These are phyloP conservation scores for Filosporella fistucella DNA, from an alignment of 495 filamentous ascomycete genomes.

Conservation along the genomic window DNA sequence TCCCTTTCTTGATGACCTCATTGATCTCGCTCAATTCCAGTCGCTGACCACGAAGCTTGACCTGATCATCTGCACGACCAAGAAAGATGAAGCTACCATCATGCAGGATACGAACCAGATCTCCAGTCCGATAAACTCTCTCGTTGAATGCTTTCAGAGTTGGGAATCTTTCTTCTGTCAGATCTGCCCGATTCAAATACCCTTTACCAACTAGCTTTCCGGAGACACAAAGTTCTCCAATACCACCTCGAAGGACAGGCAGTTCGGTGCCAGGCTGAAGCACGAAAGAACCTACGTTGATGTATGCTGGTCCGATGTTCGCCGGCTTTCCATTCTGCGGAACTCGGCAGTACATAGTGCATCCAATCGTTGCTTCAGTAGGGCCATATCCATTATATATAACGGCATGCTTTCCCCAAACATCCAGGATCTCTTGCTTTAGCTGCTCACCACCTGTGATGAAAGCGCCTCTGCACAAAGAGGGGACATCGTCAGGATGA, in stretches of 20 bases:
- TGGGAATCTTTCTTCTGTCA: constrained; percentile 62
- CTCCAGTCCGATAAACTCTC: constrained; percentile 72
- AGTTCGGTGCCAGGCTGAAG: constrained; percentile 61
- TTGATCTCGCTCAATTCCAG: constrained; percentile 78
- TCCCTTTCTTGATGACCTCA: constrained; percentile 50
- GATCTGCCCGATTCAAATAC: constrained; percentile 72
- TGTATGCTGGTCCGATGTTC: constrained; percentile 82
- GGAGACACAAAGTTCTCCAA: constrained; percentile 84
- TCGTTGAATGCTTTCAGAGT: constrained; percentile 41
- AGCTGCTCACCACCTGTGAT: constrained; percentile 72
- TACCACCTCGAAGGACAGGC: constrained; percentile 69
- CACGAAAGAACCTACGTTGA: constrained; percentile 78
- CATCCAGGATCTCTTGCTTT: constrained; percentile 67
- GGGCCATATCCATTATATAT: constrained; percentile 83
- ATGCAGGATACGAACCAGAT: constrained; percentile 67
- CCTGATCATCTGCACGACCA: constrained; percentile 73
- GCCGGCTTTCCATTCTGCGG: constrained; percentile 65
- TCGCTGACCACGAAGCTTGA: constrained; percentile 75
- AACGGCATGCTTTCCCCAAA: constrained; percentile 56
- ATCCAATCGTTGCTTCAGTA: constrained; percentile 87
- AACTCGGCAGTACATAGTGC: constrained; percentile 73
- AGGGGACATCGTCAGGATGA: constrained; percentile 63
- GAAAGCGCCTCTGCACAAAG: constrained; percentile 64
- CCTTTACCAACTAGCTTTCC: constrained; percentile 84
- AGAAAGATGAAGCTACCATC: constrained; percentile 69